Percentiles rank a stretch among this genome's conserved stretches.
These are phyloP conservation scores for Passiflora organensis DNA, from an alignment of 345 rosid genomes.

Conservation along the genomic window DNA sequence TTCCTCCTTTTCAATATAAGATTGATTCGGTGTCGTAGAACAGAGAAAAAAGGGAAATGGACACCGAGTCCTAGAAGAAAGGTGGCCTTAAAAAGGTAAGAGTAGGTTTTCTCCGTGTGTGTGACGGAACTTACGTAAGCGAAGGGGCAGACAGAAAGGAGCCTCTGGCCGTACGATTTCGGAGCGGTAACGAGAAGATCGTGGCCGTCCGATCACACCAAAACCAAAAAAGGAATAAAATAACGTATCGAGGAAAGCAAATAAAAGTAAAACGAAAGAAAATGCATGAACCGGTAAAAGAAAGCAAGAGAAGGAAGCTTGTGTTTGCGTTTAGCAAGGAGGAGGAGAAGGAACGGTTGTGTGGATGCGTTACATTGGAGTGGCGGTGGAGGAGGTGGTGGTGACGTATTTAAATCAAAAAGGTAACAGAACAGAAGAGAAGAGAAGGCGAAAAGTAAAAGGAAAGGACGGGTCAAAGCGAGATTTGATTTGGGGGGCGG, in stretches of 20 bases:
- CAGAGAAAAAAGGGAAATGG: too few relatives aligned
- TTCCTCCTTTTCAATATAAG: too few relatives aligned
- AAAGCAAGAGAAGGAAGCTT: slow-evolving; percentile 1
- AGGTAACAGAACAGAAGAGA: not conserved
- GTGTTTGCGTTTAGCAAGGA: too few relatives aligned
- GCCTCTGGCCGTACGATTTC: slow-evolving; percentile 37
- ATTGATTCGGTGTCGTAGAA: too few relatives aligned
- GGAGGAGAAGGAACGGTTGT: not conserved
- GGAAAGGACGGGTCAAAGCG: not conserved
- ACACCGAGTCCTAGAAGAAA: too few relatives aligned
- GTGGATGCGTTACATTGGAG: too few relatives aligned
- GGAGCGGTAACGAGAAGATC: slow-evolving; percentile 27
- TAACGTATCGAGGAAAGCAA: not conserved
- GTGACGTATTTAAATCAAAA: not conserved
- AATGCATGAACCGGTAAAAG: not conserved
- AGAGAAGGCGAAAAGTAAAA: not conserved
- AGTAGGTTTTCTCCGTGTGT: too few relatives aligned
- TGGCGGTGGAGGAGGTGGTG: too few relatives aligned
- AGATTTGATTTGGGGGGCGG: not conserved
- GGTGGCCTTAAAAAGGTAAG: too few relatives aligned
- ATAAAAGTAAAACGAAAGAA: too few relatives aligned
- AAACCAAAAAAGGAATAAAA: not conserved
- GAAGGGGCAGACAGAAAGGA: slow-evolving; percentile 16
- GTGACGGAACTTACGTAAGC: slow-evolving; percentile 24
- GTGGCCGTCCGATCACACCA: slow-evolving; percentile 30